These are phyloP conservation scores for Emiliania huxleyi DNA, from an alignment of 78 protist genomes.

Conservation along the genomic window DNA sequence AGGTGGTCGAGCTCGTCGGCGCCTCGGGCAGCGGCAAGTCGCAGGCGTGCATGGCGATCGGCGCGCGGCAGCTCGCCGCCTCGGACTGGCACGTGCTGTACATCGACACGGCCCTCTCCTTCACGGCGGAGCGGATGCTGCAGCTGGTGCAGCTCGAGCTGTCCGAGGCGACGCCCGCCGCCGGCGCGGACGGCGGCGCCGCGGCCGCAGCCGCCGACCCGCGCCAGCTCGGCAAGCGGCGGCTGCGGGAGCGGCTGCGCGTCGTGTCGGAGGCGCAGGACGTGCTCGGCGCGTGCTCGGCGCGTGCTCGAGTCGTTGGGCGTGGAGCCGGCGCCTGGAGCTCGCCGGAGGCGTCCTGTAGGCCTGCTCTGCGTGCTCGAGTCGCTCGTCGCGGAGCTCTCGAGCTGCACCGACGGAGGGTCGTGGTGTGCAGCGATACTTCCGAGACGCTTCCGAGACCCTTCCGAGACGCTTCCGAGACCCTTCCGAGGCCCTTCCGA, in stretches of 20 bases:
- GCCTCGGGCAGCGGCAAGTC: background rate
- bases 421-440: no score
- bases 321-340: no score
- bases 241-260: background rate
- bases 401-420: background rate
- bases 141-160: background rate
- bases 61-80: background rate
- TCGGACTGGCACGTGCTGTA: background rate
- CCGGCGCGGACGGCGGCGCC: background rate
- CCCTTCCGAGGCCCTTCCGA: no score
- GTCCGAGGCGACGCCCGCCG: background rate
- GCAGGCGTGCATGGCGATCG: background rate
- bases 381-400: background rate
- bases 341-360: no score
- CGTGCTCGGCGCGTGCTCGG: no score
- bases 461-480: no score
- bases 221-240: background rate
- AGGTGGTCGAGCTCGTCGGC: background rate
- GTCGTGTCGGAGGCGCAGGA: background rate
- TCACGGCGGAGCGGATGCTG: background rate
- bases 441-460: no score
- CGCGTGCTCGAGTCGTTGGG: background rate
- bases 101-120: background rate
- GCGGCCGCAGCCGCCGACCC: no score
- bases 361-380: background rate